Conservation (phyloP, 768 basidiomycete species). For the Trametes sanguinea region DNA sequence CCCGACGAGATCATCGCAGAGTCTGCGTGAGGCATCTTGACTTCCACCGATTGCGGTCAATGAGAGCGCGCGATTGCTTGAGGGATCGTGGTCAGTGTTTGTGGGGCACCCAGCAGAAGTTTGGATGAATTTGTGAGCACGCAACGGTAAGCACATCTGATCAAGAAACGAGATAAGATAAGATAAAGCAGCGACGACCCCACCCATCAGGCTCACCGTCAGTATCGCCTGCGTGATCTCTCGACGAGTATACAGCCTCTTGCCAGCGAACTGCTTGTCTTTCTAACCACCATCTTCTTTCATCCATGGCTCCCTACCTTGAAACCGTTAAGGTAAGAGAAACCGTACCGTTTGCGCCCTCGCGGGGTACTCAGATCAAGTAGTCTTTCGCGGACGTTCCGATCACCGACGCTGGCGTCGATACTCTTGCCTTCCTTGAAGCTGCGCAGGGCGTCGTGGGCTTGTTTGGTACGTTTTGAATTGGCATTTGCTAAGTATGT, state of each 20-base stretch:
- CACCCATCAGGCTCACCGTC: constrained; percentile 2
- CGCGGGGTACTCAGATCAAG: neutral
- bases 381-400: constrained; percentile 95
- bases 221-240: constrained; percentile 5
- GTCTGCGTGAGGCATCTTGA: constrained; percentile 81
- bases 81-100: neutral
- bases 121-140: constrained; percentile 8
- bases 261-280: constrained; percentile 23
- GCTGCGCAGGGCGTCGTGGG: constrained; percentile 87
- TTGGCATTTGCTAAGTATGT: neutral
- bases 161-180: constrained; percentile 20
- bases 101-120: neutral
- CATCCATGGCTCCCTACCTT: constrained; percentile 72
- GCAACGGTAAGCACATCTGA: constrained; percentile 2
- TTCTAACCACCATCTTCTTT: constrained; percentile 17
- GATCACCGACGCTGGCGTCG: constrained; percentile 82
- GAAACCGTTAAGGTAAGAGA: constrained; percentile 63
- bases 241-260: constrained; percentile 12
- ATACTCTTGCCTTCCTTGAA: constrained; percentile 86
- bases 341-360: too few relatives aligned
- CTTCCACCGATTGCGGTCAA: neutral
- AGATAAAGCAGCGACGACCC: constrained; percentile 9
- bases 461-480: constrained; percentile 72
- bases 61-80: neutral
- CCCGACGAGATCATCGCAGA: constrained; percentile 68